phyloP scores from a whole-genome alignment of 2,329 filamentous ascomycete species.

The Trichoderma sp. region DNA sequence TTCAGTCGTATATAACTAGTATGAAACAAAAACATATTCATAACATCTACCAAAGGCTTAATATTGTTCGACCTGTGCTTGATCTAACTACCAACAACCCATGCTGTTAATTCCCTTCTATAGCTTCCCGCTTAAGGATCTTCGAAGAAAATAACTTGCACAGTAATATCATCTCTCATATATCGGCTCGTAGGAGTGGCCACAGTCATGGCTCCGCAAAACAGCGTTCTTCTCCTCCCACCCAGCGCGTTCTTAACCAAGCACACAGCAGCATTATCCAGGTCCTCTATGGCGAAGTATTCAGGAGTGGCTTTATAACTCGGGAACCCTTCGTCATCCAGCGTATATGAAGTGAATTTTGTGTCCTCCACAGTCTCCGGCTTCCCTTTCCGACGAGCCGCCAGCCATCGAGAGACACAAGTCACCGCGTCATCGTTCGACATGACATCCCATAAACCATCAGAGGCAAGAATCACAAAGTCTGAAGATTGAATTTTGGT shows the following conservation, averaged over 20 bases:
- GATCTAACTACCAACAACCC: no score
- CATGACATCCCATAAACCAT: slow-evolving; percentile 22
- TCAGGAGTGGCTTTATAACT: slow-evolving; percentile 35
- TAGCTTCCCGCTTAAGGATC: slow-evolving; percentile 4
- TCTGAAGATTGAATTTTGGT: slow-evolving; percentile 10
- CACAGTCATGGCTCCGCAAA: slow-evolving; percentile 69
- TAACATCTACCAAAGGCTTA: no score
- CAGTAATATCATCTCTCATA: slow-evolving; percentile 72
- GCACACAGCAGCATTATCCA: slow-evolving; percentile 75
- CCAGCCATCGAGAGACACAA: slow-evolving; percentile 21
- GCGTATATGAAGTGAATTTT: slow-evolving; percentile 1
- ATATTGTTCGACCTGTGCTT: no score
- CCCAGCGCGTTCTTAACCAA: slow-evolving; percentile 77
- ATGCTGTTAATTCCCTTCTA: no score
- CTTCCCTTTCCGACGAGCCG: slow-evolving; percentile 21
- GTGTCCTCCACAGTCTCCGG: slow-evolving; percentile 26
- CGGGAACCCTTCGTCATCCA: slow-evolving; percentile 26
- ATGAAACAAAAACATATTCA: no score
- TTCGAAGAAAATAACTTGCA: slow-evolving; percentile 71
- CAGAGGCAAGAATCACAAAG: slow-evolving; percentile 22
- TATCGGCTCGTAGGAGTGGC: slow-evolving; percentile 65
- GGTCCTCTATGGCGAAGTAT: slow-evolving; percentile 70
- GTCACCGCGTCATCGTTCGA: slow-evolving; percentile 19
- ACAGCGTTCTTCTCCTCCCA: slow-evolving; percentile 68
- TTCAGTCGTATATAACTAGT: no score